Percentiles rank a stretch among this genome's conserved stretches.
Evolutionary conservation across 2,329 filamentous ascomycete genomes (phyloP).

Genomic region (Blumeria graminis): DNA sequence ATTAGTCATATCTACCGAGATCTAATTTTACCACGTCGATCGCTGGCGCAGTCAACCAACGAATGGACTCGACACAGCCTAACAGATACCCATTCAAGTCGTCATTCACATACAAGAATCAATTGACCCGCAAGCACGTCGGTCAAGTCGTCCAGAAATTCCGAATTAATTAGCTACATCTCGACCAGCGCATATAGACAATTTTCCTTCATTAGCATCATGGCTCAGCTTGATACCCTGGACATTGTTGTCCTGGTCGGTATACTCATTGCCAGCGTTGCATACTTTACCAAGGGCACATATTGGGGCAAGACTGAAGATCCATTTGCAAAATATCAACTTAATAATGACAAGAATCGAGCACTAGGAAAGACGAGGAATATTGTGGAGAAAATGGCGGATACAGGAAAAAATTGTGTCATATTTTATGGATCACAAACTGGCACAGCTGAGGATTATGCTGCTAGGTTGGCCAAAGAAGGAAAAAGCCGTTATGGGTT

Average conservation of each 20-base stretch:
- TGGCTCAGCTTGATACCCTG: conserved; percentile 91
- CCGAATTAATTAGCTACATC: too few relatives aligned
- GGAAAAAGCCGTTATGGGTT: conserved; percentile 88
- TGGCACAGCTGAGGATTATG: conserved; percentile 94
- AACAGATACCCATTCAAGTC: too few relatives aligned
- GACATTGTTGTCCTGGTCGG: conserved; percentile 77
- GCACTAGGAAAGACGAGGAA: conserved; percentile 74
- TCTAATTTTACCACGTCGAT: too few relatives aligned
- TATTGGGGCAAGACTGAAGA: conserved; percentile 79
- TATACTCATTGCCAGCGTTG: conserved; percentile 65
- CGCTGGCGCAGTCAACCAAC: too few relatives aligned
- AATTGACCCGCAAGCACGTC: too few relatives aligned
- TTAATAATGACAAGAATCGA: conserved; percentile 25
- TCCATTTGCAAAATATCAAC: conserved; percentile 55
- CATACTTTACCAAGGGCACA: conserved; percentile 95
- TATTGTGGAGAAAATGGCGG: conserved; percentile 87
- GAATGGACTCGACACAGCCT: too few relatives aligned
- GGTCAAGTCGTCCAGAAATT: too few relatives aligned
- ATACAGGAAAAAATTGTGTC: conserved; percentile 87
- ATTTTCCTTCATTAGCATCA: conserved; percentile 19
- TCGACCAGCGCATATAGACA: not conserved
- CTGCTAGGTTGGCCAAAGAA: conserved; percentile 86
- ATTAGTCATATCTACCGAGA: too few relatives aligned
- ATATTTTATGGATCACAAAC: conserved; percentile 98
- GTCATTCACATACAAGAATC: too few relatives aligned